Conservation (phyloP, 2,329 filamentous ascomycete genomes). For the Penicillium glabrum region DNA sequence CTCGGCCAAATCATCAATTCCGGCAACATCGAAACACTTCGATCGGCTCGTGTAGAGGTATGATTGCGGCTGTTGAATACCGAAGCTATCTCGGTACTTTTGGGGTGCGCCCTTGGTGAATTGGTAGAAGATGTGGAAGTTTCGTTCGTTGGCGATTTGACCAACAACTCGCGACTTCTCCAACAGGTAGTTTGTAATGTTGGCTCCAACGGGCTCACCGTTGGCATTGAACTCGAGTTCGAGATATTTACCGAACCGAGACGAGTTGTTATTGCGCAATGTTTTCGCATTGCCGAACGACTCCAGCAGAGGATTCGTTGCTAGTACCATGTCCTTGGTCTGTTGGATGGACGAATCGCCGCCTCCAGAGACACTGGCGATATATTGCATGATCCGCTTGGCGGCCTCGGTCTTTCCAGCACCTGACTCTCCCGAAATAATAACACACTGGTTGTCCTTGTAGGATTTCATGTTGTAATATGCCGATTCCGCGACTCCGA, state of each 20-base stretch:
- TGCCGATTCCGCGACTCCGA: constrained; percentile 89
- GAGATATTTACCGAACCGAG: constrained; percentile 95
- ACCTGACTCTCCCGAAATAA: constrained; percentile 97
- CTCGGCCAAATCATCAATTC: constrained; percentile 88
- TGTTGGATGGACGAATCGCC: constrained; percentile 83
- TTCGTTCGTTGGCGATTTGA: constrained; percentile 92
- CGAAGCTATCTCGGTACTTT: constrained; percentile 82
- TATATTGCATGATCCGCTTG: constrained; percentile 99
- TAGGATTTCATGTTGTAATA: constrained; percentile 99
- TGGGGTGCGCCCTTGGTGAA: constrained; percentile 93
- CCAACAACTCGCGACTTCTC: constrained; percentile 95
- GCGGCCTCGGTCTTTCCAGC: constrained; percentile 98
- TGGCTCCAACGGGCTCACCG: constrained; percentile 91
- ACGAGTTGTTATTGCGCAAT: constrained; percentile 97
- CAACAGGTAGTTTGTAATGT: constrained; percentile 96
- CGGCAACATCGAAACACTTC: constrained; percentile 90
- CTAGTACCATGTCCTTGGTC: constrained; percentile 99
- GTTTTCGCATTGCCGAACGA: constrained; percentile 99
- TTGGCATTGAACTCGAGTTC: constrained; percentile 93
- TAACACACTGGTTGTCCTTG: constrained; percentile 98
- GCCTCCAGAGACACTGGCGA: constrained; percentile 91
- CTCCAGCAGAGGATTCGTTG: constrained; percentile 93
- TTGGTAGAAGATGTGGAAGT: constrained; percentile 99
- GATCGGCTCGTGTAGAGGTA: constrained; percentile 93
- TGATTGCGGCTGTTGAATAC: constrained; percentile 85